Conservation (phyloP, 306 rosid genomes). For the Trichosanthes truncata region DNA sequence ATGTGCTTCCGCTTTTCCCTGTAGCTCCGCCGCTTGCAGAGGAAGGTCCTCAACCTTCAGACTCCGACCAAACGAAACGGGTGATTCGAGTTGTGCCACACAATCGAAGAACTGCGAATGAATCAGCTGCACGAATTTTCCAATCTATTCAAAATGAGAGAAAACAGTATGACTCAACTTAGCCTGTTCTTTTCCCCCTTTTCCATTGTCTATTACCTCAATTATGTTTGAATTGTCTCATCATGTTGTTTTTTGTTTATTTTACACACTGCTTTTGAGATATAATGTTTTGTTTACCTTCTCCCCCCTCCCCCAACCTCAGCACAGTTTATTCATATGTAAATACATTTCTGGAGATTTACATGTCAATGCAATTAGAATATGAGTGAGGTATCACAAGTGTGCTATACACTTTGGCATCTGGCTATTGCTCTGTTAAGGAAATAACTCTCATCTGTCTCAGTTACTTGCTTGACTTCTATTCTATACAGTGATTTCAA, state of each 20-base stretch:
- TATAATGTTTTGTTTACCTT: neutral
- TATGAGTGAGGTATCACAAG: neutral
- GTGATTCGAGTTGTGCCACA: constrained; percentile 91
- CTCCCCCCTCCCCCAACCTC: constrained; percentile 5
- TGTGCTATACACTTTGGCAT: neutral
- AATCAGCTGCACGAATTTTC: constrained; percentile 91
- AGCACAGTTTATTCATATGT: constrained; percentile 19
- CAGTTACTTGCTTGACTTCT: neutral
- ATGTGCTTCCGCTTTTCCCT: constrained; percentile 19
- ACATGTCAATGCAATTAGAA: constrained; percentile 22
- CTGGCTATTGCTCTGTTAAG: neutral
- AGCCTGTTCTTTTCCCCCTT: neutral
- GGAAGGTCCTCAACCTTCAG: constrained; percentile 32
- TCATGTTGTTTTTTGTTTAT: neutral
- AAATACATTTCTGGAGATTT: constrained; percentile 23
- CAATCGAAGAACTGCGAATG: constrained; percentile 70
- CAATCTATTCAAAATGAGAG: constrained; percentile 88
- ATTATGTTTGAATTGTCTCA: neutral
- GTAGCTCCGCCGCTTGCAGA: constrained; percentile 25
- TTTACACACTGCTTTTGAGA: neutral
- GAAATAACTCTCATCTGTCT: neutral
- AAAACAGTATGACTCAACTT: constrained; percentile 27
- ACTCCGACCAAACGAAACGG: constrained; percentile 30
- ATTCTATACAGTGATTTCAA: neutral
- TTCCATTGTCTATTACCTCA: neutral